Evolutionary conservation across 108 stramenopile genomes (phyloP), one percentile per base, ranked within the genome.

Genomic region (Stephanodiscus triporus): DNA sequence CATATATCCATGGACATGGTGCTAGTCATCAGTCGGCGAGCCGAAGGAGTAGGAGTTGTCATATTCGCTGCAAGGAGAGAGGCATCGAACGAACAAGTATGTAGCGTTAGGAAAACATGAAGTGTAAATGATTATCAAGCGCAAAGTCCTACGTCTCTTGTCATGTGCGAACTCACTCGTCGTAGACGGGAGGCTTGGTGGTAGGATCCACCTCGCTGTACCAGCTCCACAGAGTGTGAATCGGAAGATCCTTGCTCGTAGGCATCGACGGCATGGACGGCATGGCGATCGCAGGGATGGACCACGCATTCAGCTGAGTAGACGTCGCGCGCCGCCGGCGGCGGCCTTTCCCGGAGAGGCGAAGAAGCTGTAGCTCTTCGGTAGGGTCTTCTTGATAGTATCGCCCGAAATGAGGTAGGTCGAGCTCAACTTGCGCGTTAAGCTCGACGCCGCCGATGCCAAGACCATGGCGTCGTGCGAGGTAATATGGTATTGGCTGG

Each of bases 21-120:
- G 81, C 81, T 76, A 82, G 67, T 77, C 76, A 57, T 82, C 81
- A 9, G 81, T 77, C 42, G 80, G 80, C 22, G 75, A 77, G 30
- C 65, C 58, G 58, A 78, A 82, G 7, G 78, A 80, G 40, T 80
- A 80, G 37, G 71, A 62, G 57, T 61, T 66, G 32, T 77, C 76
- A 43, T 73, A 72, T 6, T 73, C 81, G 54, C 81, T 82, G 58
- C 43, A 24, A 70, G 60, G 23, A 49, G 30, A 69, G 53, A 36
- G 2, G n/a, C 17, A n/a, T 30, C n/a, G 13, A 56, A 54, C 14
- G 27, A 63, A 56, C 2, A 40, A 40, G 4, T 11, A 19, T 36
- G 36, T 17, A 14, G 32, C 22, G 26, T 48, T 16, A 68, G 37
- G 9, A 74, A 50, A 29, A 68, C 6, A 57, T 36, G 22, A 54